phyloP scores from a whole-genome alignment of 2,329 filamentous ascomycete genomes.

The Fusarium subtropicale region DNA sequence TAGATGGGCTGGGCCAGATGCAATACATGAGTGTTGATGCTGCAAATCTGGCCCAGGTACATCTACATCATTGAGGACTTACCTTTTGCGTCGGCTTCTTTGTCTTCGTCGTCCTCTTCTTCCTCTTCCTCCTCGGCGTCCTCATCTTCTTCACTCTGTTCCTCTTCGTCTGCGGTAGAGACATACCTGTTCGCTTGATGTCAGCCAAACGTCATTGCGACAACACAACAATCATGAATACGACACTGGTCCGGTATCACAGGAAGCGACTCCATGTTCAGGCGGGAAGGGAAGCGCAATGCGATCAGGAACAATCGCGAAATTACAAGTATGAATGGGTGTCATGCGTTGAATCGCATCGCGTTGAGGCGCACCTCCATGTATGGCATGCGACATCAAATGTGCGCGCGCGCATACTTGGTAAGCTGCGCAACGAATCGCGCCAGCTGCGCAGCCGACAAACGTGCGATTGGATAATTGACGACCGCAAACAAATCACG shows the following conservation, averaged over 20 bases:
- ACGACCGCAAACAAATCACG: slow-evolving; percentile 7
- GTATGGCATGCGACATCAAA: slow-evolving; percentile 38
- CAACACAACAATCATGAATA: background rate
- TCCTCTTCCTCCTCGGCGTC: slow-evolving; percentile 55
- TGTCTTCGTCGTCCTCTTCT: slow-evolving; percentile 52
- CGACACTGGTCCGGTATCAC: background rate
- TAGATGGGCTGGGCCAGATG: background rate
- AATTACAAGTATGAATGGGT: slow-evolving; percentile 5
- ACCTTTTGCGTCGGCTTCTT: slow-evolving; percentile 51
- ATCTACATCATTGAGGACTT: slow-evolving; percentile 46
- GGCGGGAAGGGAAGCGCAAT: background rate
- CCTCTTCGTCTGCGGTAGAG: slow-evolving; percentile 56
- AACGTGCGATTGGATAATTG: slow-evolving; percentile 32
- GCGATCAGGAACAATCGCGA: background rate
- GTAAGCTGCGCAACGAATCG: slow-evolving; percentile 28
- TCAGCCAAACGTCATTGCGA: slow-evolving; percentile 29
- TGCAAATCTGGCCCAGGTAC: background rate
- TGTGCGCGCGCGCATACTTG: slow-evolving; percentile 36
- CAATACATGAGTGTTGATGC: slow-evolving; percentile 4
- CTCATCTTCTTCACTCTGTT: slow-evolving; percentile 56
- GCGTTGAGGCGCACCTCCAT: slow-evolving; percentile 12
- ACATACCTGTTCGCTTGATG: slow-evolving; percentile 48
- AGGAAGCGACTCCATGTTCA: background rate
- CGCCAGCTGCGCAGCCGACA: slow-evolving; percentile 4
- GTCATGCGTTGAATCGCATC: slow-evolving; percentile 6